Evolutionary conservation across 2,329 filamentous ascomycete species (phyloP), one percentile per base, ranked within the genome.

Genomic region (Stachybotrys chlorohalonatus): DNA sequence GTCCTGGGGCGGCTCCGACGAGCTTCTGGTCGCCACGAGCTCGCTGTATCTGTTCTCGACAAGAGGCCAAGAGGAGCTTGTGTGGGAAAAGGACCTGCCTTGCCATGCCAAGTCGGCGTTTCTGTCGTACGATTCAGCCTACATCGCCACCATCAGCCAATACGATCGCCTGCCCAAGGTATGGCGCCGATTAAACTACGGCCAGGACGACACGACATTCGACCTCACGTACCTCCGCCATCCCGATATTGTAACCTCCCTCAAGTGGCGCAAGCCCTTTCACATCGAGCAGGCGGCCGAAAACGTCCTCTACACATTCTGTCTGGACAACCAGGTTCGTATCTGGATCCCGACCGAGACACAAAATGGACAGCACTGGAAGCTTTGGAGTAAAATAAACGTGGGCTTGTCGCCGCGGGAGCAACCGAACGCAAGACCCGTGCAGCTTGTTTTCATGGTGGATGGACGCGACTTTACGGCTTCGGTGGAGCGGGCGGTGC

Each of bases 151-250:
- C 1, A 82, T 88, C 11, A 88, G 90, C 47, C 75, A 79, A 52
- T 83, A 89, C 66, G 94, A 97, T 69, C 81, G 86, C 52, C 74
- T 97, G 17, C 85, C 95, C 60, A 97, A 99, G 72, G 82, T 97
- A 63, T 99, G 95, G 94, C 84, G 91, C 59, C 82, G 93, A 53
- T 75, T 95, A 30, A 88, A 87, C 8, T 96, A 93, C 66, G 90
- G 90, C 13, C 81, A 84, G 1, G 86, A 90, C 55, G 87, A 95
- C 61, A 87, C 90, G 46, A 81, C 88, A 55, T 97, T 97, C 70
- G 93, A 97, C 63, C 86, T 95, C 63, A 85, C 86, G 31, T 97
- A 97, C 70, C 82, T 99, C 1, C 78, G 85, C n/a, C 94, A 99
- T 67, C 89, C 90, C 1, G 78, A 82, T 31, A 73, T 86, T 1